phyloP scores from a whole-genome alignment of 257 asterid species.

The Solanum paucissectum region DNA sequence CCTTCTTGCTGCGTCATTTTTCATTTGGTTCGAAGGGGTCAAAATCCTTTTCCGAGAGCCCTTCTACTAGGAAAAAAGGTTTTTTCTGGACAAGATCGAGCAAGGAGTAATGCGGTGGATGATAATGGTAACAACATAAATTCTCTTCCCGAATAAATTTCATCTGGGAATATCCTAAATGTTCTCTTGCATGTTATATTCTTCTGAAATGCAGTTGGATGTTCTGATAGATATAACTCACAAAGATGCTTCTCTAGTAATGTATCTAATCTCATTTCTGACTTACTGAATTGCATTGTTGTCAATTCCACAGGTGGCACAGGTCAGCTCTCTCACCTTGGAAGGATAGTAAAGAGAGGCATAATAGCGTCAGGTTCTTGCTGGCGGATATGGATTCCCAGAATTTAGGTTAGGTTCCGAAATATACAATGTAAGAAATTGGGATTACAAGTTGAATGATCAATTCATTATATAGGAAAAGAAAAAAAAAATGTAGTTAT shows the following conservation, averaged over 20 bases:
- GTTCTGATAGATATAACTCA: background rate
- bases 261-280: background rate
- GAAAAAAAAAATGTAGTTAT: conserved; percentile 15
- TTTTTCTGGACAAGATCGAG: conserved; percentile 73
- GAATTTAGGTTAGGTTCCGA: conserved; percentile 29
- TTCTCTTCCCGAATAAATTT: background rate
- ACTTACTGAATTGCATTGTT: background rate
- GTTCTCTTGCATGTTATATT: background rate
- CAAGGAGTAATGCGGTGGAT: conserved; percentile 29
- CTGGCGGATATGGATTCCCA: background rate
- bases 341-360: background rate
- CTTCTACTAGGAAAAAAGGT: conserved; percentile 35
- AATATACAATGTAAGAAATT: conserved; percentile 46
- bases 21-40: conserved; percentile 59
- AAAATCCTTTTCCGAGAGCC: conserved; percentile 37
- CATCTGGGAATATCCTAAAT: background rate
- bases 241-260: background rate
- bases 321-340: background rate
- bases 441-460: conserved; percentile 19
- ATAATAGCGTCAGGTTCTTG: background rate
- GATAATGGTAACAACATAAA: conserved; percentile 16
- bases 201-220: background rate
- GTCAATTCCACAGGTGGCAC: background rate
- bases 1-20: conserved; percentile 71
- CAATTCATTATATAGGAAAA: conserved; percentile 29